phyloP scores from a whole-genome alignment of 495 filamentous ascomycete species.

The Pseudoneurospora amorphoporcata region DNA sequence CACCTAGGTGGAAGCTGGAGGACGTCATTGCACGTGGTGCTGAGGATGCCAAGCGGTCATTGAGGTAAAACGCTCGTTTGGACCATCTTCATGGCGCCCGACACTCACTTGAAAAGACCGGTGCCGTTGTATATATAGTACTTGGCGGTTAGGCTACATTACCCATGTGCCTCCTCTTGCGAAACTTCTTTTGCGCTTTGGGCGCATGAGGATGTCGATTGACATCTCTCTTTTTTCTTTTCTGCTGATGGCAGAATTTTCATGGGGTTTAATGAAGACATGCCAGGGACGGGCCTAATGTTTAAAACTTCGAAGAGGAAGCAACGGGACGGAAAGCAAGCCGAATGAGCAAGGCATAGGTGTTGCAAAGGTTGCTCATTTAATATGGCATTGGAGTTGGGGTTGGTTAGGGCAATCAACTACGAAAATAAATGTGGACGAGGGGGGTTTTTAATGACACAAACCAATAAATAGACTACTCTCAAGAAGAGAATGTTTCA shows the following conservation, averaged over 20 bases:
- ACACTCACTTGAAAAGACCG: background rate
- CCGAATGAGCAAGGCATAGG: background rate
- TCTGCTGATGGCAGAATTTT: background rate
- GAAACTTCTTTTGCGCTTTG: background rate
- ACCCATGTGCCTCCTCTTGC: background rate
- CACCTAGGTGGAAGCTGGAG: constrained; percentile 72
- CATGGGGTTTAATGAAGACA: background rate
- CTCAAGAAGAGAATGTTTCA: background rate
- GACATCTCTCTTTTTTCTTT: background rate
- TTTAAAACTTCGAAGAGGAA: background rate
- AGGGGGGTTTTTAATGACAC: background rate
- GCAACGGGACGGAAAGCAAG: background rate
- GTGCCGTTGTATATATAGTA: background rate
- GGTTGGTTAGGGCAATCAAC: background rate
- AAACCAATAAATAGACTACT: background rate
- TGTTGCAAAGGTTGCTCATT: background rate
- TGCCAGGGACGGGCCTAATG: background rate
- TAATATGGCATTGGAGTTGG: background rate
- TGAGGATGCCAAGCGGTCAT: constrained; percentile 62
- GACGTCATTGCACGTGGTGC: constrained; percentile 73
- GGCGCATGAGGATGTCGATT: background rate
- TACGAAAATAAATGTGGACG: background rate
- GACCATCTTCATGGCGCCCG: background rate
- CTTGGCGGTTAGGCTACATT: background rate
- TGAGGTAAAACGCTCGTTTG: constrained; percentile 38